phyloP scores from a whole-genome alignment of 2,329 filamentous ascomycete species.

The Monilinia aucupariae region DNA sequence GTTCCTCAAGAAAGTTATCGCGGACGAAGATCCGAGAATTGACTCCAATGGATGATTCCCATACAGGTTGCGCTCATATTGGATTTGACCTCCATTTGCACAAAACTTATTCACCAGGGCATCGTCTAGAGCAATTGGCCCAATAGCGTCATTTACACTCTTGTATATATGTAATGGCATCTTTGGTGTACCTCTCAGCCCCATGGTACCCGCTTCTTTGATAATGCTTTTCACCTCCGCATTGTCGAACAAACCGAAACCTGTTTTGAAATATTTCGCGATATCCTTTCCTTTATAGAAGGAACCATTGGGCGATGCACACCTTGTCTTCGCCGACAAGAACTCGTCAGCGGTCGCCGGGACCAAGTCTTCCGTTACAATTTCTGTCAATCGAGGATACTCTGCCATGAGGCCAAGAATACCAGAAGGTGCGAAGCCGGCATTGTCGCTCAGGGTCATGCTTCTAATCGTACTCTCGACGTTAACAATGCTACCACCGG shows the following conservation, averaged over 20 bases:
- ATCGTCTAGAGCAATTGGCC: background rate
- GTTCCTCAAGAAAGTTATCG: conserved; percentile 26
- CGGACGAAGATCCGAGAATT: background rate
- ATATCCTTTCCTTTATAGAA: conserved; percentile 26
- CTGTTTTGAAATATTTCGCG: background rate
- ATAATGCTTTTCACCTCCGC: too few species aligned
- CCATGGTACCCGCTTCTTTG: background rate
- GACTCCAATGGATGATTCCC: background rate
- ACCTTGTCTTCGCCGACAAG: conserved; percentile 27
- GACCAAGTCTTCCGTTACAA: conserved; percentile 19
- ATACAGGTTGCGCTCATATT: background rate
- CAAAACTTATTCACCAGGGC: background rate
- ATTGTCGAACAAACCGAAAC: background rate
- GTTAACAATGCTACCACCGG: conserved; percentile 45
- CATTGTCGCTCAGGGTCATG: conserved; percentile 34
- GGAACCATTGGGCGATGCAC: conserved; percentile 27
- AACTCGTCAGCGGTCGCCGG: conserved; percentile 35
- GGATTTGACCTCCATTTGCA: background rate
- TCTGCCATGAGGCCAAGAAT: conserved; percentile 16
- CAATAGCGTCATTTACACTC: background rate
- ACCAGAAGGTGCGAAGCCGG: conserved; percentile 26
- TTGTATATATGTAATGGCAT: background rate
- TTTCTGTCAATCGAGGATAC: background rate
- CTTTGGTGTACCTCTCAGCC: background rate
- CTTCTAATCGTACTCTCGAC: conserved; percentile 36